Evolutionary conservation across 768 basidiomycete genomes (phyloP), one percentile per base, ranked within the genome.

Genomic region (Lentinula raphanica): DNA sequence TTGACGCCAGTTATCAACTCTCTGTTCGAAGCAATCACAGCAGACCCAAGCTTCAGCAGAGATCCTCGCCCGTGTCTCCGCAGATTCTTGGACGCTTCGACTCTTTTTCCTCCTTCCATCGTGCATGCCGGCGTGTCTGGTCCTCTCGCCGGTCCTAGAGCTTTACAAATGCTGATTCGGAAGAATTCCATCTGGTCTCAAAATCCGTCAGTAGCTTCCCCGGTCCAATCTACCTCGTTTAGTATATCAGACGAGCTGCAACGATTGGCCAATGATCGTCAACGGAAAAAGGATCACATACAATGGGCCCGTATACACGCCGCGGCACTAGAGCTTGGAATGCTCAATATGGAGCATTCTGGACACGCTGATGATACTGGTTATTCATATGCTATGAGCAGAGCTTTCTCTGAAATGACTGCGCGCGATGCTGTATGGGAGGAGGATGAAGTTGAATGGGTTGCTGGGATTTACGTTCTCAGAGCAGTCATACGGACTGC

Each of bases 281-380:
- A 84, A 62, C 74, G 83, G 3, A 75, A 83, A 56, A 85, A 84
- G 56, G 84, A 86, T 56, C 78, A 86, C 59, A 81, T 86, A 0
- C 81, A 84, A 54, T 86, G 85, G 85, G 85, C 85, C 0, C 79
- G 82, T 35, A 81, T 86, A 12, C 85, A 86, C 61, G 85, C 82
- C 0, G 80, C 84, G 3, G 83, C 84, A 8, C 74, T 86, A 42
- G 84, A 86, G 62, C 74, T 85, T 1, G 80, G 81, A 13, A 75
- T 84, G 66, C 67, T 85, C 40, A 71, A 67, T 2, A 53, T 53
- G 51, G 76, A 77, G 1, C 72, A 73, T 46, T 70, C 70, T 7
- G 68, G 70, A 21, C 74, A 74, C 13, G 60, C 72, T 1, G 78
- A 78, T 49, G 72, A 72, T 27, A 73, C 72, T 35, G 75, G 73